Percentiles rank a stretch among this genome's conserved stretches.
phyloP scores from a whole-genome alignment of 192 early-diverging fungal genomes.

The Podila minutissima region DNA sequence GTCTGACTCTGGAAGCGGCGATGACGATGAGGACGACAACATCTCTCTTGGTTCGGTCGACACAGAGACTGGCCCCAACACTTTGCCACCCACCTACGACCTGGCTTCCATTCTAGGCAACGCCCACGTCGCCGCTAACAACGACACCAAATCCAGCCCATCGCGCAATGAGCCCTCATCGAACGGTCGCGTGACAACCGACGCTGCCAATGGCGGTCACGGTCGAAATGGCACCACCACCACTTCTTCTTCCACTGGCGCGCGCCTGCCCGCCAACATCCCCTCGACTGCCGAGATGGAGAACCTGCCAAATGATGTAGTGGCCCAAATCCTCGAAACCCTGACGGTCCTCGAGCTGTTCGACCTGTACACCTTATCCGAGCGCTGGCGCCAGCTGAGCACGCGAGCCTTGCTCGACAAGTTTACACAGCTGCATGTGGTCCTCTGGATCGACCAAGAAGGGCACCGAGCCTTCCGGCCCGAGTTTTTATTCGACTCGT shows the following conservation, averaged over 20 bases:
- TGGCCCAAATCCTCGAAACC: constrained; percentile 47
- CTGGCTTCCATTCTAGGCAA: constrained; percentile 28
- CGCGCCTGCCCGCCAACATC: constrained; percentile 28
- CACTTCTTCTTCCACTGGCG: background rate
- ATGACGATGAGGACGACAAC: constrained; percentile 30
- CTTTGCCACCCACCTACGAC: constrained; percentile 43
- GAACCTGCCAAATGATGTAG: constrained; percentile 50
- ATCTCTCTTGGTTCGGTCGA: constrained; percentile 45
- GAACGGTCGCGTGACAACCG: background rate
- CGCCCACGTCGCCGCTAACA: constrained; percentile 21
- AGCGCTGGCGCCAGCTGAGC: constrained; percentile 44
- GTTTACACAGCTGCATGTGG: constrained; percentile 37
- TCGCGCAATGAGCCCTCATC: background rate
- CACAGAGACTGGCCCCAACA: constrained; percentile 21
- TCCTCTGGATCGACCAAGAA: constrained; percentile 57
- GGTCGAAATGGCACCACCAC: background rate
- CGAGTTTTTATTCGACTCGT: constrained; percentile 51
- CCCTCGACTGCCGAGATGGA: constrained; percentile 52
- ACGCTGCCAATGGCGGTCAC: constrained; percentile 5
- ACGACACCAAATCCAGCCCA: background rate
- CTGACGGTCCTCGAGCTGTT: constrained; percentile 43
- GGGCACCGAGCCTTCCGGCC: constrained; percentile 54
- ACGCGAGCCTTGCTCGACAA: constrained; percentile 42
- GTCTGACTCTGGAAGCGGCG: constrained; percentile 4
- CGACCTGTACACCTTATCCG: constrained; percentile 42